These are phyloP conservation scores for Scheffersomyces segobiensis DNA, from an alignment of 1,139 yeast genomes.

Conservation along the genomic window DNA sequence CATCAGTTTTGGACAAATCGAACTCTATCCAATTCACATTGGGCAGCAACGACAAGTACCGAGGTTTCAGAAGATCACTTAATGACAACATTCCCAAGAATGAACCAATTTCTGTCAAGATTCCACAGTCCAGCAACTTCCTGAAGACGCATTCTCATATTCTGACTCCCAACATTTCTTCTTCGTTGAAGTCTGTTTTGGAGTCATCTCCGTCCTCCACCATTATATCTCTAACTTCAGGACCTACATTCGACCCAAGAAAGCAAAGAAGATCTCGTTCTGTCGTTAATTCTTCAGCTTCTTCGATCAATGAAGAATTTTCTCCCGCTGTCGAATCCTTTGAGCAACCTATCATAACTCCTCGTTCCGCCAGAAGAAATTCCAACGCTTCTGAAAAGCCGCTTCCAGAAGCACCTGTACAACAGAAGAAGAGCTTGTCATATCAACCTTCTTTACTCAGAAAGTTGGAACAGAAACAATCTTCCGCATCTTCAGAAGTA, in stretches of 20 bases:
- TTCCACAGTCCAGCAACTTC: slow-evolving; percentile 22
- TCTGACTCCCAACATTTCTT: slow-evolving; percentile 13
- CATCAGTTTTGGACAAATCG: slow-evolving; percentile 12
- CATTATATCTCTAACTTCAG: slow-evolving; percentile 11
- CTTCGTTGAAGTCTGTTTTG: slow-evolving; percentile 14
- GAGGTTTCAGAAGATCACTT: slow-evolving; percentile 46
- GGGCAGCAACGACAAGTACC: slow-evolving; percentile 39
- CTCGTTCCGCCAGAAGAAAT: slow-evolving; percentile 7
- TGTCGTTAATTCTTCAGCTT: slow-evolving; percentile 14
- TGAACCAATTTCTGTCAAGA: slow-evolving; percentile 29
- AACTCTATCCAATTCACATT: slow-evolving; percentile 20
- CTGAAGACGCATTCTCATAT: slow-evolving; percentile 9
- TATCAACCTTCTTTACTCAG: slow-evolving; percentile 11
- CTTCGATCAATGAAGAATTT: slow-evolving; percentile 12
- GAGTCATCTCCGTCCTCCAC: slow-evolving; percentile 8
- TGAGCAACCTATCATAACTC: slow-evolving; percentile 6
- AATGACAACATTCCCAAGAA: slow-evolving; percentile 20
- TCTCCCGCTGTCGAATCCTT: slow-evolving; percentile 13
- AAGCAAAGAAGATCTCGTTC: slow-evolving; percentile 16
- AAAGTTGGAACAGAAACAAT: slow-evolving; percentile 11
- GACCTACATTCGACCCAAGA: slow-evolving; percentile 23
- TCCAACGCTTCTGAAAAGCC: slow-evolving; percentile 2
- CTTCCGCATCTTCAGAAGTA: slow-evolving; percentile 7
- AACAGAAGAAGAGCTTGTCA: slow-evolving; percentile 4
- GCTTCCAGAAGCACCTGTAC: slow-evolving; percentile 6